Base-by-base conservation (phyloP, 352 stramenopile species). In the Phytophthora megakarya region DNA sequence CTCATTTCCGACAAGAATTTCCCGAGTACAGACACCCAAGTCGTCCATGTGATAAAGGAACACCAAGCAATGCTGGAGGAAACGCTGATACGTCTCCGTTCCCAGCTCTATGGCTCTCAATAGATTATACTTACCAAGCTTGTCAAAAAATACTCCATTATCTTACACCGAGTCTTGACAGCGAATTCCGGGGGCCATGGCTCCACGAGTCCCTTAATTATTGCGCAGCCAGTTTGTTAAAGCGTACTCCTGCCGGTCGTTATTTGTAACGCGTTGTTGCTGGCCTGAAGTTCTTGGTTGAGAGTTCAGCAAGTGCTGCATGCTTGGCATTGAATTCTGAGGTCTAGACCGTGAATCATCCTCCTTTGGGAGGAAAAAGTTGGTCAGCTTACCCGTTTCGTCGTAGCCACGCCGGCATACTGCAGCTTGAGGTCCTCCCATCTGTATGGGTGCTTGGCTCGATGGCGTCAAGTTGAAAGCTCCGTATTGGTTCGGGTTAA, bases 351-450 rank as follows among this genome's bases (percentile, higher is more conserved):
- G 64, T 19, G 57, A 57, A 15, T 71, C 65, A 32, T 30, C 50
- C 22, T 90, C 72, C 33, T 88, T 86, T 21, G 81, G 78, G 23
- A 89, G 55, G 52, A 90, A 90, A 63, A 86, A 90, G 52, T 84
- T 90, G 16, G 84, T 90, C 28, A 92, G 63, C 62, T 90, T 90
- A 30, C 84, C 84, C 0, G 84, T 90, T 65, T 90, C 81, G 38
- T 90, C 84, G 53, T 90, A 90, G 5, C 81, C 84, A 49, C 81
- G 73, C 39, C 84, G 81, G 18, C 78, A 89, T 8, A 90, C 65
- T 0, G 65, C 70, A 18, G 54, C 70, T 13, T 69, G 55, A 19
- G 64, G 35, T 25, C 54, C 59, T 4, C 58, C 66, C 18, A 75
- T 59, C 52, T 83, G 72, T 46, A 90, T 67, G 0, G 78, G 76